Evolutionary conservation across 352 stramenopile species (phyloP), one percentile per base, ranked within the genome.

Genomic region (Pythium guiyangense): DNA sequence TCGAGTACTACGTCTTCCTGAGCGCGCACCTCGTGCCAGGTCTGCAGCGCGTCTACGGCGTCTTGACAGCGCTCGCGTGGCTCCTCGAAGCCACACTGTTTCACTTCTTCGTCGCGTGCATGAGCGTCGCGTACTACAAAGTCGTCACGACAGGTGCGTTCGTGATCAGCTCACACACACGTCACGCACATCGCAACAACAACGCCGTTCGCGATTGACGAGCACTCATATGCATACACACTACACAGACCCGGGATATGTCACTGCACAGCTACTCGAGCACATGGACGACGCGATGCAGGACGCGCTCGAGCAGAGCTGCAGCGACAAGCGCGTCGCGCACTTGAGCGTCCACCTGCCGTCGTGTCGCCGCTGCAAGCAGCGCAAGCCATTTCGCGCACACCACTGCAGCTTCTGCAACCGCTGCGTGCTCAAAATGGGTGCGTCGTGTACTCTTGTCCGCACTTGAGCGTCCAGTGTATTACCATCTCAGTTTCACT

Each of bases 381-480:
- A 86, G 50, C 59, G 70, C 27, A 93, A 94, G 66, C 85, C 85
- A n/a, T 74, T 88, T 45, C 77, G 85, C 6, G 75, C 85, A 3
- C 85, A 95, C 52, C 85, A 95, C 64, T 95, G 85, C 69, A 91
- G 79, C 61, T 86, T 95, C 39, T 95, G 85, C 67, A 79, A 90
- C 62, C 78, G 74, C 48, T 95, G 85, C 60, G 85, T 95, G 14
- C 34, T 92, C 26, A 91, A 89, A 50, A 95, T 95, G 85, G 85
- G 84, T 95, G 68, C 50, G 45, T 55, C 25, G 14, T 10, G 6
- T 49, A 1, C 3, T 46, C 18, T 31, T 40, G 4, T 18, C 27
- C n/a, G 6, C 26, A 27, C n/a, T n/a, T 25, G 17, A 11, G 2
- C 22, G 25, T 3, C 25, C 4, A 20, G 20, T 9, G 11, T 49